Evolutionary conservation across 768 basidiomycete species (phyloP).

Genomic region (Cystobasidium tubakii): DNA sequence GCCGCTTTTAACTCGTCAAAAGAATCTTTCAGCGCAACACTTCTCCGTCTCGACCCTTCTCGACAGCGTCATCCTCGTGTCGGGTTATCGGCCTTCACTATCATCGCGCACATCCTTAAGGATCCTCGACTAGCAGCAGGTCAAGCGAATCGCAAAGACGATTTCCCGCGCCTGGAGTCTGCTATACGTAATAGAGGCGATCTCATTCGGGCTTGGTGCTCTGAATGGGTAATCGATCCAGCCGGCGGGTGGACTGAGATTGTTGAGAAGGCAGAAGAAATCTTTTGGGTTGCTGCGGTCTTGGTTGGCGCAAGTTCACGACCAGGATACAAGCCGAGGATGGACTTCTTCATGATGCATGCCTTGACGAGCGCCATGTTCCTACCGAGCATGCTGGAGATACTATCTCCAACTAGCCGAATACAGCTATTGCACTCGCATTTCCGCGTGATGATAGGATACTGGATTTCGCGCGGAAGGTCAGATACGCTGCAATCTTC

Average conservation of each 20-base stretch:
- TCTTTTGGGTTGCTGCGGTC: slow-evolving; percentile 45
- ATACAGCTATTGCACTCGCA: slow-evolving; percentile 43
- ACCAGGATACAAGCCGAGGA: slow-evolving; percentile 42
- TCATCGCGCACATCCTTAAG: slow-evolving; percentile 42
- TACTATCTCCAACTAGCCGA: slow-evolving; percentile 42
- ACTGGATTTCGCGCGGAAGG: slow-evolving; percentile 45
- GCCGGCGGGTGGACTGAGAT: slow-evolving; percentile 42
- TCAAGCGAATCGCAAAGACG: slow-evolving; percentile 35
- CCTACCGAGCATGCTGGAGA: slow-evolving; percentile 43
- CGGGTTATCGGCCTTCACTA: slow-evolving; percentile 44
- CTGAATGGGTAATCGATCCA: slow-evolving; percentile 43
- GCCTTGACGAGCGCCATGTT: slow-evolving; percentile 44
- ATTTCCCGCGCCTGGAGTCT: slow-evolving; percentile 40
- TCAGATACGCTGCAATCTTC: not conserved
- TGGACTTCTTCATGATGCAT: slow-evolving; percentile 47
- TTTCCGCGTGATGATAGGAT: slow-evolving; percentile 43
- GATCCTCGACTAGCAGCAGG: slow-evolving; percentile 44
- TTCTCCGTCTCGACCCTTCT: slow-evolving; percentile 27
- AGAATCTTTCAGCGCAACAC: slow-evolving; percentile 33
- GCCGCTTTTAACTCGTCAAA: slow-evolving; percentile 2
- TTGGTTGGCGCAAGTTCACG: slow-evolving; percentile 41
- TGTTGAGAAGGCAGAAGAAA: slow-evolving; percentile 45
- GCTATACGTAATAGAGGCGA: slow-evolving; percentile 34
- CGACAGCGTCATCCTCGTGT: slow-evolving; percentile 35
- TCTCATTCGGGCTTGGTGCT: slow-evolving; percentile 37